phyloP scores from a whole-genome alignment of 768 basidiomycete species.

The Pisolithus marmoratus region DNA sequence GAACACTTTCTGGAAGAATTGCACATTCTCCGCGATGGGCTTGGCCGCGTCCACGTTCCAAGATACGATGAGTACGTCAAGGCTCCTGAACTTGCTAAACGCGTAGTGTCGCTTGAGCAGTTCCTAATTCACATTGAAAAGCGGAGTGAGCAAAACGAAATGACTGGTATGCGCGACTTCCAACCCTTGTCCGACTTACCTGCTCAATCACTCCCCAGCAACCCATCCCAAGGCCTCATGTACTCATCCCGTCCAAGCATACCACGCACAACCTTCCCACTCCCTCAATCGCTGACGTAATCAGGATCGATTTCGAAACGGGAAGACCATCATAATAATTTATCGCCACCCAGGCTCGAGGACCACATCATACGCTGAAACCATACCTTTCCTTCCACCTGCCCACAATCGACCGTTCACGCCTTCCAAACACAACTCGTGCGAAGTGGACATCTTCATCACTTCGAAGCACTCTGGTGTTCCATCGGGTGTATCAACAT shows the following conservation, averaged over 20 bases:
- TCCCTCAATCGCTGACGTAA: conserved; percentile 67
- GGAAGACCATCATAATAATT: conserved; percentile 72
- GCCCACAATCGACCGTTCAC: conserved; percentile 85
- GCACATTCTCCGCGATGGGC: conserved; percentile 74
- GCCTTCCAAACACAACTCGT: conserved; percentile 79
- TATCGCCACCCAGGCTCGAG: conserved; percentile 78
- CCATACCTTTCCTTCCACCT: conserved; percentile 76
- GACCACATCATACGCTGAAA: conserved; percentile 74
- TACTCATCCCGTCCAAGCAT: conserved; percentile 71
- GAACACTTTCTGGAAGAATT: conserved; percentile 76
- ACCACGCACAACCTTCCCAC: conserved; percentile 63
- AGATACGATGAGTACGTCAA: conserved; percentile 75
- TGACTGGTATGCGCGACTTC: no score
- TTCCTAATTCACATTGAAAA: conserved; percentile 56
- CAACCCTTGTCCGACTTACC: conserved; percentile 55
- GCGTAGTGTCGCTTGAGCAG: conserved; percentile 66
- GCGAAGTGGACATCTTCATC: conserved; percentile 73
- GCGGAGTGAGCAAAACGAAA: not conserved
- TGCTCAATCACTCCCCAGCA: conserved; percentile 80
- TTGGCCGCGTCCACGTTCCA: conserved; percentile 93
- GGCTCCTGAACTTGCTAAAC: conserved; percentile 74
- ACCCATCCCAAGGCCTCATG: conserved; percentile 84
- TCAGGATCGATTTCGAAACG: conserved; percentile 59
- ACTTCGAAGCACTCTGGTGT: conserved; percentile 66
- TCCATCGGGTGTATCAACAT: conserved; percentile 45